Evolutionary conservation across 257 asterid genomes (phyloP), one percentile per base, ranked within the genome.

Genomic region (Mentha longifolia): DNA sequence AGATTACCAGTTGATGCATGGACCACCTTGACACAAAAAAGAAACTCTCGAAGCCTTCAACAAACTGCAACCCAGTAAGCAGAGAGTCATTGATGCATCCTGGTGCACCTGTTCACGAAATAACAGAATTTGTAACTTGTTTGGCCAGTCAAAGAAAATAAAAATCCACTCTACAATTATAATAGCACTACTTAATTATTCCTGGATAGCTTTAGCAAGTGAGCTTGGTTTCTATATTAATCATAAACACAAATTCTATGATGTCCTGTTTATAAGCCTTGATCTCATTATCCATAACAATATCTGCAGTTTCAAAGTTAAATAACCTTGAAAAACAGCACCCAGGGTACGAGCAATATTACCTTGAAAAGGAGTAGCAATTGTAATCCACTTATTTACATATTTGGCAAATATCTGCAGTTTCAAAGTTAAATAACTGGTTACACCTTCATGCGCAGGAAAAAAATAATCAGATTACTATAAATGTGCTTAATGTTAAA

Each of bases 351-450:
- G 62, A 30, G 33, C 47, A 51, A 68, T 9, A 56, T 67, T 78
- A 86, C 95, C 95, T 92, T 87, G 96, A 78, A 87, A 92, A 11
- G 97, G 97, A 28, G 92, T 74, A 75, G 96, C 95, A 79, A 90
- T 85, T 46, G 86, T 45, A 76, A 90, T 90, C 95, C 95, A 90
- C 82, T 90, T 90, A 71, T 79, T 85, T 39, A 90, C 96, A 67
- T 85, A 85, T 83, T 78, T 84, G 70, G 91, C 73, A 67, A 91
- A 91, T 51, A 82, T 86, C 95, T 91, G 83, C 79, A 80, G 68
- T 67, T 72, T 56, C 65, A 82, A 61, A 39, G 52, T 73, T 47
- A 58, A 42, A 61, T 71, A 67, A 80, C 15, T 39, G 42, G 45
- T 71, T 65, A 81, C 30, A 67, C 52, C 57, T 84, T 52, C 52